Conservation (phyloP, 2,329 filamentous ascomycete species). For the Botryosphaeria dothidea region DNA sequence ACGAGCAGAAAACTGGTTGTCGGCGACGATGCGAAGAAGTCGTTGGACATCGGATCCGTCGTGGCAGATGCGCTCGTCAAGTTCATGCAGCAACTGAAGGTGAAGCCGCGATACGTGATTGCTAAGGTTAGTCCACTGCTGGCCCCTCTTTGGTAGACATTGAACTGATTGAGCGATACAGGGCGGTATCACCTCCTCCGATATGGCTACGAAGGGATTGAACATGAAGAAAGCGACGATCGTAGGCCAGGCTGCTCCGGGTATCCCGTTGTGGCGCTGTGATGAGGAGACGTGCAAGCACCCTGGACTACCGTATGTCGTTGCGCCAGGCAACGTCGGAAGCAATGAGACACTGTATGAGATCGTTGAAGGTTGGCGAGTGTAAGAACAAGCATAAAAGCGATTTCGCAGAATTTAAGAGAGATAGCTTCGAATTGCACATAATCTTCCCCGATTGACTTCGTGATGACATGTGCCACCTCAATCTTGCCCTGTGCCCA, state of each 20-base stretch:
- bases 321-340: constrained; percentile 62
- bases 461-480: not conserved
- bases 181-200: constrained; percentile 61
- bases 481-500: no score
- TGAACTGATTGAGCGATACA: constrained; percentile 25
- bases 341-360: constrained; percentile 49
- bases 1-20: constrained; percentile 57
- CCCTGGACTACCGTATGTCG: constrained; percentile 56
- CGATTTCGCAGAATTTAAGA: no score
- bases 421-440: no score
- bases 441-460: no score
- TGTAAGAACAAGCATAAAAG: not conserved
- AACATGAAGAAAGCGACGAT: constrained; percentile 56
- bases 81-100: constrained; percentile 49
- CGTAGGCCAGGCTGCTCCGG: constrained; percentile 58
- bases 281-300: constrained; percentile 55
- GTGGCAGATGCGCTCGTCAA: constrained; percentile 55
- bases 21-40: constrained; percentile 51
- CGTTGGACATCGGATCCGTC: constrained; percentile 55
- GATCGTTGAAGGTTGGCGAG: constrained; percentile 44
- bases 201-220: constrained; percentile 59
- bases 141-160: not conserved
- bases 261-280: constrained; percentile 61
- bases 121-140: constrained; percentile 41
- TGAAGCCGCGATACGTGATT: constrained; percentile 58